Percentiles rank a stretch among this genome's conserved stretches.
phyloP scores from a whole-genome alignment of 352 stramenopile genomes.

The Phytophthora litchii region DNA sequence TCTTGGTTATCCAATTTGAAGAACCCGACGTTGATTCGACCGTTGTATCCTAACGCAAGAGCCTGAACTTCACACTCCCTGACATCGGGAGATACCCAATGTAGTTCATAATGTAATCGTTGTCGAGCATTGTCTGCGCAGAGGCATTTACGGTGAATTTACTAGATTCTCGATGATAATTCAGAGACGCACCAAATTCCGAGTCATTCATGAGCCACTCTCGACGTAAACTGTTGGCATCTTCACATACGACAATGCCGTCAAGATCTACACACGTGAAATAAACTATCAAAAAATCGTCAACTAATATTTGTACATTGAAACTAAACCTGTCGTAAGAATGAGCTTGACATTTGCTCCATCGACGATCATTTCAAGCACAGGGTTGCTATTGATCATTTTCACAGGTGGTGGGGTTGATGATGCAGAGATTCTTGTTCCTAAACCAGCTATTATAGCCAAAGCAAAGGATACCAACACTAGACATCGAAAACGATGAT shows the following conservation, averaged over 20 bases:
- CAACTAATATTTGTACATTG: background rate
- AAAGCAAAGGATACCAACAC: background rate
- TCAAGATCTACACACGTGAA: slow-evolving; percentile 21
- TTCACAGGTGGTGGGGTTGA: slow-evolving; percentile 14
- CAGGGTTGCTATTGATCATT: slow-evolving; percentile 34
- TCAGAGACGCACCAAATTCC: slow-evolving; percentile 25
- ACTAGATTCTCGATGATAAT: background rate
- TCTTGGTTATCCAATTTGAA: slow-evolving; percentile 55
- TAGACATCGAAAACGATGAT: background rate
- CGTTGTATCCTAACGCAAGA: slow-evolving; percentile 33
- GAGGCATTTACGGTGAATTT: background rate
- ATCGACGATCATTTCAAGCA: slow-evolving; percentile 26
- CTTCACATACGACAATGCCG: slow-evolving; percentile 29
- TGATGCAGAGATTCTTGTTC: background rate
- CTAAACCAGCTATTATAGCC: background rate
- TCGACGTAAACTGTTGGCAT: slow-evolving; percentile 24
- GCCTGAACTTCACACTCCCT: slow-evolving; percentile 28
- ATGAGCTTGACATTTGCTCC: slow-evolving; percentile 10
- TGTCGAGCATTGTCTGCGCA: slow-evolving; percentile 59
- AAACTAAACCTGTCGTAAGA: slow-evolving; percentile 28
- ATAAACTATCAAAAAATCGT: slow-evolving; percentile 1
- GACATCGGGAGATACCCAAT: slow-evolving; percentile 31
- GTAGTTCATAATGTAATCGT: slow-evolving; percentile 56
- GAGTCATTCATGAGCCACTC: slow-evolving; percentile 34
- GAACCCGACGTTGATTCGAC: slow-evolving; percentile 36